A percentile compares a stretch with the other conserved stretches of the same genome.
phyloP scores from a whole-genome alignment of 805 yeast genomes.

The Wickerhamomyces queroliae region DNA sequence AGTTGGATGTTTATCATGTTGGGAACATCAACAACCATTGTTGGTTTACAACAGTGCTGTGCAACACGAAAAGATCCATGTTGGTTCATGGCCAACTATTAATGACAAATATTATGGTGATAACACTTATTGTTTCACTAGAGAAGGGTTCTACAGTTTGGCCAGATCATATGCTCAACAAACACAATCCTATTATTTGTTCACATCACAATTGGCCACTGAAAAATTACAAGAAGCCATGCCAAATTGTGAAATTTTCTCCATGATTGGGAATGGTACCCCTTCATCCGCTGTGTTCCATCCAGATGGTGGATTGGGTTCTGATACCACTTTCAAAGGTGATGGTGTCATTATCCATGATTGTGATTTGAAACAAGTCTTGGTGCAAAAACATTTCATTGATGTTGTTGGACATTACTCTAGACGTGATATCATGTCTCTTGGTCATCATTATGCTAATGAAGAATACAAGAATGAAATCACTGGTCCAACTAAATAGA shows the following conservation, averaged over 20 bases:
- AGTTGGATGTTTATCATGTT: constrained; percentile 18
- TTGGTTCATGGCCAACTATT: constrained; percentile 15
- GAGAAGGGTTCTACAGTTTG: constrained; percentile 5
- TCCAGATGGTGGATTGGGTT: constrained; percentile 18
- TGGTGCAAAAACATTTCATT: constrained; percentile 11
- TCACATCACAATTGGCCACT: constrained; percentile 8
- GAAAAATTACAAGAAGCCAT: constrained; percentile 3
- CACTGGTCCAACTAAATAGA: too few relatives aligned
- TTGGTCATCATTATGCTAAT: neutral
- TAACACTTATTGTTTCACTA: neutral
- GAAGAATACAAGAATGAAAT: neutral
- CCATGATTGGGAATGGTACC: neutral
- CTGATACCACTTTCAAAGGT: constrained; percentile 3
- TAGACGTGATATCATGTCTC: constrained; percentile 6
- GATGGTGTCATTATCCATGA: constrained; percentile 16
- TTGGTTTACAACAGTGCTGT: constrained; percentile 11
- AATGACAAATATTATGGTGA: neutral
- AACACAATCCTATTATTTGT: constrained; percentile 5
- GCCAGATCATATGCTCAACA: constrained; percentile 6
- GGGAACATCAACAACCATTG: constrained; percentile 21
- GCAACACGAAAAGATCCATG: constrained; percentile 13
- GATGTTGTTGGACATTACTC: constrained; percentile 21
- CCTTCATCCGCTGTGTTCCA: constrained; percentile 9
- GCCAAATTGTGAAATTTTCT: constrained; percentile 3
- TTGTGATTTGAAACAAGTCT: constrained; percentile 14